Evolutionary conservation across 176 grass and related monocot genomes (phyloP), one percentile per base, ranked within the genome.

Genomic region (Sorghum bicolor): DNA sequence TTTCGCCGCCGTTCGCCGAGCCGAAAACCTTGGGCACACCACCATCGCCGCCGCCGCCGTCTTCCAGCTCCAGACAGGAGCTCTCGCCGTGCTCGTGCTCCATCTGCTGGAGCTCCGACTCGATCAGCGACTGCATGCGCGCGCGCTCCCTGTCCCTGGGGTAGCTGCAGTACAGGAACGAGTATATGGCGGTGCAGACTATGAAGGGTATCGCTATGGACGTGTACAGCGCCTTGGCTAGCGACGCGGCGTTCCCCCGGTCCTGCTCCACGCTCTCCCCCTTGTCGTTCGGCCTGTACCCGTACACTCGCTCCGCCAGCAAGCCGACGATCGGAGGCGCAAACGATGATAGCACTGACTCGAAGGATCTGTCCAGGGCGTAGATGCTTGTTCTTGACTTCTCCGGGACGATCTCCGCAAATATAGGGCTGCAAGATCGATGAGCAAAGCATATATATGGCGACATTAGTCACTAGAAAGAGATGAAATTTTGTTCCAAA

Each of bases 371-470:
- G 68, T 93, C 93, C 3, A 98, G 87, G 39, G 93, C 96, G 44
- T 98, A 98, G 55, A 98, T 90, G 77, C 89, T 95, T 63, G 96
- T 95, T 43, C 96, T 92, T 40, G 93, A 91, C 75, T 85, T 95
- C 85, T 92, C 93, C 1, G 90, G 93, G 32, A 98, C 96, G 75
- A 95, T 98, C 76, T 98, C 96, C 3, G 96, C 91, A 84, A 98
- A 98, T 9, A 98, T 98, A 16, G 96, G 96, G 28, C 96, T 98
- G 85, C 80, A 91, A 45, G n/a, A 38, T 50, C 10, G 50, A 72
- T 57, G 53, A 71, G 40, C 38, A n/a, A 57, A 61, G n/a, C n/a
- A n/a, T n/a, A 40, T 4, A 71, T 6, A 9, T n/a, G 34, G 33
- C 34, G 22, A 38, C 10, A 13, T 41, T 16, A 72, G 68, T 8